Conservation (phyloP, 495 filamentous ascomycete genomes). For the Hypoxylon lienhwacheense region DNA sequence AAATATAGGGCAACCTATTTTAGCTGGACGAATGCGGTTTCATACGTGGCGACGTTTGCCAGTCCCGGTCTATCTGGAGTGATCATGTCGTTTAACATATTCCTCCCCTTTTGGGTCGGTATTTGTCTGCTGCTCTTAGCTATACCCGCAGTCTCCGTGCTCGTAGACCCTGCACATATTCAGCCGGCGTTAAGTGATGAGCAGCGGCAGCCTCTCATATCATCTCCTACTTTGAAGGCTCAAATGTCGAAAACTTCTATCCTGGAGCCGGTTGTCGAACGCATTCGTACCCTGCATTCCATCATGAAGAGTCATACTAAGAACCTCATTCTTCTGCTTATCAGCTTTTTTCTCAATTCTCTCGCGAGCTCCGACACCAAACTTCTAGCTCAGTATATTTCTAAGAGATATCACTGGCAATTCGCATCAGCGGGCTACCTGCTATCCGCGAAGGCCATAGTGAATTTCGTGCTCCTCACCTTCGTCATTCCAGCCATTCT, state of each 20-base stretch:
- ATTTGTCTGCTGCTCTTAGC: conserved; percentile 43
- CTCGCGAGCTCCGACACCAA: conserved; percentile 52
- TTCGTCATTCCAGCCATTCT: conserved; percentile 43
- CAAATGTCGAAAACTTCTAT: conserved; percentile 17
- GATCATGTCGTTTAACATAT: conserved; percentile 44
- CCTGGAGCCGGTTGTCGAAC: conserved; percentile 23
- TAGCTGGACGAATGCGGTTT: conserved; percentile 46
- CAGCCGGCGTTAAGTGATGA: conserved; percentile 21
- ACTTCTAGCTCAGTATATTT: conserved; percentile 50
- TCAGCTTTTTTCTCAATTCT: conserved; percentile 47
- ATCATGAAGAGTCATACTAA: conserved; percentile 36
- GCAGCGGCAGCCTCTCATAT: conserved; percentile 36
- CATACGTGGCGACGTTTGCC: conserved; percentile 45
- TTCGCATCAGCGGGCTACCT: conserved; percentile 49
- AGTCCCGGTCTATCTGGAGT: conserved; percentile 48
- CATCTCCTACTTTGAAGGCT: conserved; percentile 35
- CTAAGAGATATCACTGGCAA: conserved; percentile 46
- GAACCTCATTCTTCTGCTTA: conserved; percentile 43
- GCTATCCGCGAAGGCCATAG: conserved; percentile 47
- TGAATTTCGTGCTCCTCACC: conserved; percentile 47
- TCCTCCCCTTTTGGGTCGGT: conserved; percentile 48
- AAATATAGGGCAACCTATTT: conserved; percentile 47
- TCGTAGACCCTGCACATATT: conserved; percentile 23
- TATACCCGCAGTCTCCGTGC: conserved; percentile 35
- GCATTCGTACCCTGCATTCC: conserved; percentile 31